Evolutionary conservation across 1,139 yeast genomes (phyloP), one percentile per base, ranked within the genome.

Genomic region (Taphrina deformans): DNA sequence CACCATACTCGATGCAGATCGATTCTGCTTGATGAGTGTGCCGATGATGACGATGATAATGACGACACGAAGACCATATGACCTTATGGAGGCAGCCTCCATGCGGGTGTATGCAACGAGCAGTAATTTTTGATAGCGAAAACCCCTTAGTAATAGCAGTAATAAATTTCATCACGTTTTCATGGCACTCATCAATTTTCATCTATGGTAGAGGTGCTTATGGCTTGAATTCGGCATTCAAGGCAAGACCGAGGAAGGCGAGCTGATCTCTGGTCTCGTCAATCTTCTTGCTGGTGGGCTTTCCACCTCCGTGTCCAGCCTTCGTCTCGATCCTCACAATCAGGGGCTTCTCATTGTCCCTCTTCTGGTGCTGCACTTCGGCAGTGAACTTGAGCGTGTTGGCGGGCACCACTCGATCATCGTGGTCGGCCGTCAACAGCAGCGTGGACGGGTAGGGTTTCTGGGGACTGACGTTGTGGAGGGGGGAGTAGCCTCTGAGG

Each of bases 371-470:
- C 29, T 61, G 65, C 33, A 61, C 7, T 44, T 61, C 46, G 26
- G 65, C 65, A n/a, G 53, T 31, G 21, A 61, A 52, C 27, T 61
- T 61, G 53, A 61, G 60, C 16, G 65, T 44, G 35, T 61, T 56
- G 4, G 60, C 59, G n/a, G 65, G 59, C 9, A 51, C 60, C 29
- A 61, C 60, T 5, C 60, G 60, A 24, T 61, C 60, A 18, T 61
- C 65, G 48, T 61, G 65, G 10, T 61, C 65, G n/a, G 60, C 59
- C 2, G 65, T 61, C 45, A 61, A 27, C 21, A 61, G 46, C 24
- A 61, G 38, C 12, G 55, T 35, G n/a, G 58, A 33, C 12, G 65
- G 65, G 31, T 62, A 62, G 9, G 41, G 40, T 18, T 40, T 62
- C 9, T 23, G 9, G 23, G 55, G 46, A n/a, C 24, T 9, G 40